Evolutionary conservation across 805 yeast species (phyloP).

Genomic region (Candida succiphila): DNA sequence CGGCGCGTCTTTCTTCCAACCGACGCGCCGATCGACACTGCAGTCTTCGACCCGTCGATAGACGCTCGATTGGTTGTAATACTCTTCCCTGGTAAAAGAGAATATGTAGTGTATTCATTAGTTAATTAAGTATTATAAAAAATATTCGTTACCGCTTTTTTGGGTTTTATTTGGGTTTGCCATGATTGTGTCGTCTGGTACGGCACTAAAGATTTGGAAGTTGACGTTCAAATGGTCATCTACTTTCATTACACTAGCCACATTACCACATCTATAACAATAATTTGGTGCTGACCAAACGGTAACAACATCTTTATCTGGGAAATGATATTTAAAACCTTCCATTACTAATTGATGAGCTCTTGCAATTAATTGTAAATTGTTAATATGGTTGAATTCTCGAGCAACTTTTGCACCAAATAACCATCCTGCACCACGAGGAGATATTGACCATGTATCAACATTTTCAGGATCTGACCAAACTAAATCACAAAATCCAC

Average conservation of each 20-base stretch:
- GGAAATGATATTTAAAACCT: slow-evolving; percentile 93
- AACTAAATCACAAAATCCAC: slow-evolving; percentile 94
- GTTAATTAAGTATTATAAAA: slow-evolving; percentile 16
- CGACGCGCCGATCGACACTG: too few relatives aligned
- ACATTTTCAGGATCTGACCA: slow-evolving; percentile 99
- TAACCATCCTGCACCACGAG: slow-evolving; percentile 98
- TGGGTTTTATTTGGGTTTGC: slow-evolving; percentile 24
- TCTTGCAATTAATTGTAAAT: slow-evolving; percentile 79
- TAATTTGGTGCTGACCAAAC: slow-evolving; percentile 98
- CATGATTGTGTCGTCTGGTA: slow-evolving; percentile 62
- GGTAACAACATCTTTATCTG: slow-evolving; percentile 92
- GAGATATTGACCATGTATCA: slow-evolving; percentile 96
- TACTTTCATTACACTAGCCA: slow-evolving; percentile 95
- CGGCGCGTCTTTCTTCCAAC: too few relatives aligned
- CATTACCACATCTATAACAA: slow-evolving; percentile 96
- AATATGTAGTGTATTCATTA: too few relatives aligned
- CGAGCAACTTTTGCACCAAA: slow-evolving; percentile 91
- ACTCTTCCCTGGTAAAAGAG: too few relatives aligned
- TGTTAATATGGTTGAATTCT: slow-evolving; percentile 93
- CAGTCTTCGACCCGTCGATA: too few relatives aligned
- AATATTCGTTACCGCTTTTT: slow-evolving; percentile 27
- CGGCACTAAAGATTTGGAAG: slow-evolving; percentile 92
- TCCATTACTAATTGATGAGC: slow-evolving; percentile 99
- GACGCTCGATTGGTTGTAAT: too few relatives aligned
- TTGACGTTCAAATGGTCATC: slow-evolving; percentile 80